A percentile compares a stretch with the other conserved stretches of the same genome.
phyloP scores from a whole-genome alignment of 2,329 filamentous ascomycete species.

The Didymella segeticola region DNA sequence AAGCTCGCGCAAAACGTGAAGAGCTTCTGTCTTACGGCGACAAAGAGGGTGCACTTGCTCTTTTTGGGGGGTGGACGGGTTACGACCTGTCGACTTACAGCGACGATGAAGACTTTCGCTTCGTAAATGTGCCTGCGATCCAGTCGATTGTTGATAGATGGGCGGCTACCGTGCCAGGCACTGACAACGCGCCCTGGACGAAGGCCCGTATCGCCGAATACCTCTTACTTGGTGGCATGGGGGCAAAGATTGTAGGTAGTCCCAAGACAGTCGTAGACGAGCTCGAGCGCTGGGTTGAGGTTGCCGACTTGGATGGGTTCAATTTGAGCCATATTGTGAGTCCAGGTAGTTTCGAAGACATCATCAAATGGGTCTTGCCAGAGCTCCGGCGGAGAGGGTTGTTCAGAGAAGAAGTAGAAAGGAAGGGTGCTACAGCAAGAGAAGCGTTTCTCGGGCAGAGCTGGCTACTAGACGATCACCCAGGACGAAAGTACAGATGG shows the following conservation, averaged over 20 bases:
- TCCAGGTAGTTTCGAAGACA: conserved; percentile 1
- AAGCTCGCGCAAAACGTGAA: conserved; percentile 66
- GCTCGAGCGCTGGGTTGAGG: not conserved
- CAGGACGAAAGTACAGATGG: not conserved
- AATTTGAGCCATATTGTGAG: not conserved
- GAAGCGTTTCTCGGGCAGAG: conserved; percentile 1
- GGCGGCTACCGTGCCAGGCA: conserved; percentile 22
- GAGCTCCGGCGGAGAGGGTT: not conserved
- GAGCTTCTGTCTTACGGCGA: conserved; percentile 56
- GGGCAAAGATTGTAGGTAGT: conserved; percentile 49
- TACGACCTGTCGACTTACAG: conserved; percentile 63
- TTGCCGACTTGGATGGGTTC: not conserved
- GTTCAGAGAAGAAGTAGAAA: not conserved
- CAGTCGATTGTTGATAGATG: conserved; percentile 18
- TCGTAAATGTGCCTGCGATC: not conserved
- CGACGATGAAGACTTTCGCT: conserved; percentile 4
- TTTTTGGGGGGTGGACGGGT: conserved; percentile 76
- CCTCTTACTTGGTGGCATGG: conserved; percentile 69
- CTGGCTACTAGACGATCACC: not conserved
- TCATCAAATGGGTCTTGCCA: not conserved
- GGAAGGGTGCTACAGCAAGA: not conserved
- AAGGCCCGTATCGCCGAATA: conserved; percentile 70
- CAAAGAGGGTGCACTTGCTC: conserved; percentile 68
- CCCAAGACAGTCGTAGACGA: not conserved
- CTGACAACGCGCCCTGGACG: conserved; percentile 67